These are phyloP conservation scores for Fusarium abutilonis DNA, from an alignment of 2,329 filamentous ascomycete species.

Conservation along the genomic window DNA sequence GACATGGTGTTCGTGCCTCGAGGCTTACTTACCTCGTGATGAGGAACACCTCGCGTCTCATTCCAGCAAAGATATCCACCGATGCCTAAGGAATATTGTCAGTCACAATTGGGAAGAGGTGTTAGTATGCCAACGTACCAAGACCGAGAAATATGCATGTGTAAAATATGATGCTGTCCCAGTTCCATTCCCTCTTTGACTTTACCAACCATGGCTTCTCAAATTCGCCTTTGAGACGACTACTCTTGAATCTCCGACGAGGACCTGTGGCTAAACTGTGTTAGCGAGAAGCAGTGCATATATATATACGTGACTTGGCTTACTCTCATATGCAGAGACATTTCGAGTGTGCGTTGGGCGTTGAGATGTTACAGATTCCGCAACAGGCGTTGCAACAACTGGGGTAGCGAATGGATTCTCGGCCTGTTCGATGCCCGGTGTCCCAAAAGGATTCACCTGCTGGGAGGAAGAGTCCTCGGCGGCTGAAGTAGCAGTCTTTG, in stretches of 20 bases:
- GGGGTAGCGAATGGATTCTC: slow-evolving; percentile 41
- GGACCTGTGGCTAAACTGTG: neutral
- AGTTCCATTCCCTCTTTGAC: slow-evolving; percentile 39
- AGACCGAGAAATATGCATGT: slow-evolving; percentile 36
- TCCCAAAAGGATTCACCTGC: slow-evolving; percentile 24
- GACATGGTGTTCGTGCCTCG: neutral
- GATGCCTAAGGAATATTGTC: slow-evolving; percentile 10
- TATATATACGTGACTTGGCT: neutral
- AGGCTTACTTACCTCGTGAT: slow-evolving; percentile 29
- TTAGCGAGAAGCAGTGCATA: neutral
- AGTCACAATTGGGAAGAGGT: neutral
- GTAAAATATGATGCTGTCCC: slow-evolving; percentile 46
- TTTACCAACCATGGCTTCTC: slow-evolving; percentile 43
- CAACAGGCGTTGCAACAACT: slow-evolving; percentile 32
- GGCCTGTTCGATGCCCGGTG: slow-evolving; percentile 23
- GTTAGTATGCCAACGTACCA: slow-evolving; percentile 12
- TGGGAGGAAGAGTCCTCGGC: slow-evolving; percentile 19
- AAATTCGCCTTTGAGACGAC: slow-evolving; percentile 39
- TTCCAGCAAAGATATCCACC: slow-evolving; percentile 38
- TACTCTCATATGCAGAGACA: slow-evolving; percentile 32
- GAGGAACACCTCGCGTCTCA: slow-evolving; percentile 27
- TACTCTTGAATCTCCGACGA: slow-evolving; percentile 48
- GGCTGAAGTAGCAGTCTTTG: slow-evolving; percentile 23
- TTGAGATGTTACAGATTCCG: slow-evolving; percentile 29
- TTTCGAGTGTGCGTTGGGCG: slow-evolving; percentile 18